Evolutionary conservation across 495 filamentous ascomycete genomes (phyloP), one percentile per base, ranked within the genome.

Genomic region (Neurospora sp.): DNA sequence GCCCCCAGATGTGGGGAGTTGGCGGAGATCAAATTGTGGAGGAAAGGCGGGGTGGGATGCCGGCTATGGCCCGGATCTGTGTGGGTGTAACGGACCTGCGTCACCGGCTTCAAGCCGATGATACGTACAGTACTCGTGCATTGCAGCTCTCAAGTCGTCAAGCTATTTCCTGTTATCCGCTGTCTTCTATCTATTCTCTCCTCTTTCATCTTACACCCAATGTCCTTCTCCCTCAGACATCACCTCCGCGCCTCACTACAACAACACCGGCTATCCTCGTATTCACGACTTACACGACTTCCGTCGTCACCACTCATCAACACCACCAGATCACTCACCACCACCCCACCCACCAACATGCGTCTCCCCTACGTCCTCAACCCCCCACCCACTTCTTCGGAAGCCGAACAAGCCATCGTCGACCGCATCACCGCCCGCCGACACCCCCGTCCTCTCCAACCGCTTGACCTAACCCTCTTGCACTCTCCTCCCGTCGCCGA

Each of bases 401-500:
- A 85, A 48, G 75, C 79, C n/a, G 80, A 87, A 2, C 81, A 85
- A 8, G 86, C 84, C 40, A 90, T 94, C 72, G 81, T 93, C 38
- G 70, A 81, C 40, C 88, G 87, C 72, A 87, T 93, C 71, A 82
- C 84, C 41, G 87, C 87, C 31, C 89, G 92, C 38, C 88, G 91
- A 31, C 84, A 83, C 1, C 86, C 90, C 14, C 86, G 88, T 31
- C 87, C 87, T 0, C 86, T 94, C 12, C 88, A 92, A 61, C 84
- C 89, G 0, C 86, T 94, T 12, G 93, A 96, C 81, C 88, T 90
- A 6, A 82, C 92, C 1, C 87, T 95, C 8, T 84, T 95, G 4
- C 92, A 95, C 82, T 86, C 89, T 8, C 92, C 89, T 38, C 82
- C 89, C 3, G 84, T 95, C 0, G 89, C 93, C 2, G 87, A 93